Base-by-base conservation (phyloP, 1,284 basidiomycete genomes). In the Stygiomarasmius scandens region DNA sequence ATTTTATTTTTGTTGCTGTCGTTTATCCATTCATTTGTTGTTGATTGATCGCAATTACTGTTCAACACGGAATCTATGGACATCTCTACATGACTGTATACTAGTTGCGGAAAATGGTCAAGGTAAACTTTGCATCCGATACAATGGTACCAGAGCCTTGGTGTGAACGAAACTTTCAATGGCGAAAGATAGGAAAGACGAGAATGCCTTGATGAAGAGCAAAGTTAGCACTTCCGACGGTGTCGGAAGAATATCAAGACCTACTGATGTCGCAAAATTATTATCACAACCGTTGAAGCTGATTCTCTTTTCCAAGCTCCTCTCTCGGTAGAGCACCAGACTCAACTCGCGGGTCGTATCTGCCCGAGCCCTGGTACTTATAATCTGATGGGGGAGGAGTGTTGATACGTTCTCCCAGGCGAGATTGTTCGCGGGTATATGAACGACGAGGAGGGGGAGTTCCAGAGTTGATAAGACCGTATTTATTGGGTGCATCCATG, bases 361-460 rank as follows among this genome's bases (percentile, higher is more conserved):
- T 29, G 12, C 48, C 27, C 25, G 12, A 20, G 9, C 16, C 25
- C 19, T 49, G n/a, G 32, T 29, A 19, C 3, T 8, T 2, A 16
- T 32, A n/a, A 8, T n/a, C 27, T 6, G 25, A 49, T 14, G 48
- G 25, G 12, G 48, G 25, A 19, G 48, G 48, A 16, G 48, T 49
- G n/a, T 49, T 49, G 48, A 49, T 32, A 29, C 48, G 48, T 34
- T 52, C 50, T 22, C n/a, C 16, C 2, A 52, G n/a, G 22, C 34
- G 29, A 22, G 48, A 49, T n/a, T 27, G 11, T 4, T 32, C 16
- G n/a, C 25, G 48, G 3, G n/a, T 32, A 29, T 12, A 11, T n/a
- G 10, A 27, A 10, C n/a, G 32, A 27, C n/a, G 23, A 36, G 29
- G 27, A 10, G 27, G 9, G 11, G 44, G 45, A 48, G 34, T 38